These are phyloP conservation scores for Cercospora sp. DNA, from an alignment of 2,329 filamentous ascomycete genomes.

Conservation along the genomic window DNA sequence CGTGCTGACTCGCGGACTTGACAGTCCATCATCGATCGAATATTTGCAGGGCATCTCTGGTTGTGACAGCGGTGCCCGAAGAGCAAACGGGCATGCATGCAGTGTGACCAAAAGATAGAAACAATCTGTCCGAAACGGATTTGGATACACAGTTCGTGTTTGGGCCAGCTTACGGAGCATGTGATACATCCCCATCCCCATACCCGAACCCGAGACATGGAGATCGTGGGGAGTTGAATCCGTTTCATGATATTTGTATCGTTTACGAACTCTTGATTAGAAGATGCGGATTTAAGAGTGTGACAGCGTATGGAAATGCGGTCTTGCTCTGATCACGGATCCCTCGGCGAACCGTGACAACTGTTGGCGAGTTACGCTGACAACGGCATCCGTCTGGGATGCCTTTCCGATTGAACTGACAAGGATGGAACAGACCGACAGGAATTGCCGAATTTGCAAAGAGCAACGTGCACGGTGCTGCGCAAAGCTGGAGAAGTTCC, in stretches of 20 bases:
- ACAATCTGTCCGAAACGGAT: neutral
- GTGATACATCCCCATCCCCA: neutral
- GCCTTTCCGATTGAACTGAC: neutral
- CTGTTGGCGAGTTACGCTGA: neutral
- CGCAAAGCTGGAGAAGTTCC: neutral
- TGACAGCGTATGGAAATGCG: neutral
- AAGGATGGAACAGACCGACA: neutral
- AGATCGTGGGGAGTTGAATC: neutral
- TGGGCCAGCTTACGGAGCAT: neutral
- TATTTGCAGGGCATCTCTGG: conserved; percentile 1
- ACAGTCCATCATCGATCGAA: conserved; percentile 17
- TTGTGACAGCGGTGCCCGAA: neutral
- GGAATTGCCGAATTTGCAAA: neutral
- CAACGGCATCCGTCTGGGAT: neutral
- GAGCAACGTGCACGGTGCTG: neutral
- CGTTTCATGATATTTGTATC: neutral
- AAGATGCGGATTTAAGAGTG: neutral
- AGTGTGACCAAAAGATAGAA: neutral
- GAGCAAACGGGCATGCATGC: neutral
- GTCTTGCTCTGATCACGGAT: neutral
- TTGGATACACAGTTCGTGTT: neutral
- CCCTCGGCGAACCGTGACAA: neutral
- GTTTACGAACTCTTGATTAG: neutral
- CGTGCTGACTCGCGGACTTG: conserved; percentile 14
- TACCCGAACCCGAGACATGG: neutral